Evolutionary conservation across 2,329 filamentous ascomycete species (phyloP).

Genomic region (Aspergillus quadricinctus): DNA sequence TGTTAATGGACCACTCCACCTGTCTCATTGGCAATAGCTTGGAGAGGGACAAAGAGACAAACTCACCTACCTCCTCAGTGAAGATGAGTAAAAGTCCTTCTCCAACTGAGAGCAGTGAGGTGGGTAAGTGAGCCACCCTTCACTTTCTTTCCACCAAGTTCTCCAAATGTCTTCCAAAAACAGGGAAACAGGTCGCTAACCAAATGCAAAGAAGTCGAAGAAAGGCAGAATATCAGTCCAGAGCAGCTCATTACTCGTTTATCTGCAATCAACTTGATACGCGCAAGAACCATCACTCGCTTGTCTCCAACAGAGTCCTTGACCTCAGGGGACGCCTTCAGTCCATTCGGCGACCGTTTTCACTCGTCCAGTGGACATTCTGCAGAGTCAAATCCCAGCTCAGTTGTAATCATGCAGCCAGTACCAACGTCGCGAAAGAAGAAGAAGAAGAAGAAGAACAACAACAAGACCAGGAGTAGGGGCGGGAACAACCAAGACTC

Average conservation of each 20-base stretch:
- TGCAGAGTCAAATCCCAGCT: neutral
- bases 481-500: neutral
- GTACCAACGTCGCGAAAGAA: conserved; percentile 5
- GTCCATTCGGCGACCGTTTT: neutral
- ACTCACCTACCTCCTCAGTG: neutral
- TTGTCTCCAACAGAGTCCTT: neutral
- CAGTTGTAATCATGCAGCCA: conserved; percentile 1
- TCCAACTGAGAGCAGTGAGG: neutral
- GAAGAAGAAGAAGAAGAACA: conserved; percentile 10
- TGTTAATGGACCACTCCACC: neutral
- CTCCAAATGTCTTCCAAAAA: neutral
- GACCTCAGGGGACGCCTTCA: neutral
- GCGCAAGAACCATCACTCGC: conserved; percentile 9
- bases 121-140: neutral
- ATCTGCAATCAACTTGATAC: conserved; percentile 12
- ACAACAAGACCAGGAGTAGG: neutral
- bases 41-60: neutral
- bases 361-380: neutral
- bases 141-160: neutral
- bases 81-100: neutral
- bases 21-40: neutral
- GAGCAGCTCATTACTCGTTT: conserved; percentile 8
- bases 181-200: neutral
- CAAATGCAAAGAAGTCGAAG: neutral
- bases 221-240: neutral